Evolutionary conservation across 31 red algal genomes (phyloP).

Genomic region (Asparagopsis taxiformis): DNA sequence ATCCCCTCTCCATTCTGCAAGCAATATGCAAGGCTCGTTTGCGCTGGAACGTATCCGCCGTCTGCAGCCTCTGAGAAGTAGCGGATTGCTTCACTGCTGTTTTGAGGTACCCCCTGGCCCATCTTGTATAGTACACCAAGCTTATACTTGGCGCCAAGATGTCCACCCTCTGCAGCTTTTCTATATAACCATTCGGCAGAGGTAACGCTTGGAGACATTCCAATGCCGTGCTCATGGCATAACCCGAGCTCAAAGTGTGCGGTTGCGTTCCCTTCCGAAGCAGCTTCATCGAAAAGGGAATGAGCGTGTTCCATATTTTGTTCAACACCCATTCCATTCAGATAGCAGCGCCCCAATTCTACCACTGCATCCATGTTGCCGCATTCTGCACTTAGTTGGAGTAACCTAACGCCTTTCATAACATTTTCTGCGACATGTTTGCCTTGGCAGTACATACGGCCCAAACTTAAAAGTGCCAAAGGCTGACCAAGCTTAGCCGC

Average conservation of each 20-base stretch:
- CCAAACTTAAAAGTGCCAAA: neutral
- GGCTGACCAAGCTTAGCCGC: neutral
- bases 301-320: neutral
- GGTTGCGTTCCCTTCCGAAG: neutral
- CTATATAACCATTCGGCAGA: neutral
- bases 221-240: neutral
- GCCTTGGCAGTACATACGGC: neutral
- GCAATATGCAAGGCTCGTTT: neutral
- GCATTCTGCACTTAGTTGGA: neutral
- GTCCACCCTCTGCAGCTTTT: neutral
- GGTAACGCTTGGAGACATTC: neutral
- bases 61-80: neutral
- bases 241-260: neutral
- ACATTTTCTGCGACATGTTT: neutral
- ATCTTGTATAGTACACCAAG: neutral
- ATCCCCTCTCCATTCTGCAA: neutral
- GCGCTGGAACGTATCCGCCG: neutral
- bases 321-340: neutral
- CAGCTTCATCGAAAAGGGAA: neutral
- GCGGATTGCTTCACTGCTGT: neutral
- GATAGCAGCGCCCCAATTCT: constrained; percentile 1
- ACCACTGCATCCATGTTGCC: constrained; percentile 7
- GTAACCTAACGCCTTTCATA: neutral
- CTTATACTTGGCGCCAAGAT: neutral
- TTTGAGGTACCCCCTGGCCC: neutral